These are phyloP conservation scores for Sporormia fimetaria DNA, from an alignment of 495 filamentous ascomycete species.

Conservation along the genomic window DNA sequence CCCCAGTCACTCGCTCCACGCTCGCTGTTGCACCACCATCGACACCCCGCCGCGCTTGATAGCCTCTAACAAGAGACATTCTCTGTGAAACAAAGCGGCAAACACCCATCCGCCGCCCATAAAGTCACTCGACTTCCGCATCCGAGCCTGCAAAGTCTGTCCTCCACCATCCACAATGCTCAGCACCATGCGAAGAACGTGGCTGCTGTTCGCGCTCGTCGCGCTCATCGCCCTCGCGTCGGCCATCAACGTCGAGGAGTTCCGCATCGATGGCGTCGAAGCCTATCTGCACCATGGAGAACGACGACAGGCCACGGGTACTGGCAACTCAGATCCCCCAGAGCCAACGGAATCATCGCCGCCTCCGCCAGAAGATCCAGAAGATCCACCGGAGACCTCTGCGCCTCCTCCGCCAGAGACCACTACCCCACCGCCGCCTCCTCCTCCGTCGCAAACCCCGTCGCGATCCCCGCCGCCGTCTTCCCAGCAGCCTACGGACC, in stretches of 20 bases:
- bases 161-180: constrained; percentile 11
- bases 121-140: constrained; percentile 6
- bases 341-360: not conserved
- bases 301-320: constrained; percentile 13
- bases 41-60: not conserved
- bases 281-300: constrained; percentile 15
- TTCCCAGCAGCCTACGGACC: not conserved
- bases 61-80: constrained; percentile 4
- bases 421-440: constrained; percentile 7
- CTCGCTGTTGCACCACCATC: not conserved
- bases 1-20: constrained; percentile 1
- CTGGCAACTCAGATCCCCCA: constrained; percentile 6
- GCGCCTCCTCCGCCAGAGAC: constrained; percentile 4
- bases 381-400: not conserved
- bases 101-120: constrained; percentile 4
- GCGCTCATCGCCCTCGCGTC: constrained; percentile 16
- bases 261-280: constrained; percentile 22
- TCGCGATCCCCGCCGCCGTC: not conserved
- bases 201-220: constrained; percentile 19
- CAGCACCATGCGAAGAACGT: constrained; percentile 18
- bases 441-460: constrained; percentile 2
- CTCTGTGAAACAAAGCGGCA: constrained; percentile 1
- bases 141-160: constrained; percentile 1
- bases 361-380: not conserved
- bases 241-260: constrained; percentile 15